These are phyloP conservation scores for Metschnikowia hibisci DNA, from an alignment of 805 yeast species.

Conservation along the genomic window DNA sequence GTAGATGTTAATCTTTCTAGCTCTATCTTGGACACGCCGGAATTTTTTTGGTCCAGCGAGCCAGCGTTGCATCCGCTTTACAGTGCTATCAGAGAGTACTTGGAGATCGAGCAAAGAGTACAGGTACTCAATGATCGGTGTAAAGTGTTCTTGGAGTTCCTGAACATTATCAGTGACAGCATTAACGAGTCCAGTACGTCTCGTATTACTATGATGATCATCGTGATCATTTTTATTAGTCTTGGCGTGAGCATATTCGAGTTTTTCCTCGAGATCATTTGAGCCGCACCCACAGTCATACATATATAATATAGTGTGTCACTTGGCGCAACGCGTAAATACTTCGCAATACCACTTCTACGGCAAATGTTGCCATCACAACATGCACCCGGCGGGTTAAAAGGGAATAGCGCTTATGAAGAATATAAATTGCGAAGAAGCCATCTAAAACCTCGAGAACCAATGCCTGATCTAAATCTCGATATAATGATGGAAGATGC, in stretches of 20 bases:
- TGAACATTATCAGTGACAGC: conserved; percentile 89
- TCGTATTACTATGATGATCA: conserved; percentile 85
- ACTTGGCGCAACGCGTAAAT: neutral
- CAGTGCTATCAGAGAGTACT: conserved; percentile 81
- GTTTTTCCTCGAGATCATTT: conserved; percentile 50
- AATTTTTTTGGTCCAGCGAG: conserved; percentile 91
- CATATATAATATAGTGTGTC: neutral
- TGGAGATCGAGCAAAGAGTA: conserved; percentile 93
- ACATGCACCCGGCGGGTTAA: neutral
- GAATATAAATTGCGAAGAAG: neutral
- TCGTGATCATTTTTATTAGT: conserved; percentile 74
- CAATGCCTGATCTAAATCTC: neutral
- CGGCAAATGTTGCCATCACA: neutral
- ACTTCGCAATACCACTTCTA: neutral
- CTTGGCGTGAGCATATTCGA: conserved; percentile 74
- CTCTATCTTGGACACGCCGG: conserved; percentile 90
- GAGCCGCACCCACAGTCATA: conserved; percentile 1
- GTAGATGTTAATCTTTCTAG: conserved; percentile 92
- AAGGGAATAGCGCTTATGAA: neutral
- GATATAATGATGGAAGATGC: conserved; percentile 42
- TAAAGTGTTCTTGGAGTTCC: conserved; percentile 87
- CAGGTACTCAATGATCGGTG: conserved; percentile 92
- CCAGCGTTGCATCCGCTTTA: conserved; percentile 94
- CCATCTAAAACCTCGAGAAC: neutral
- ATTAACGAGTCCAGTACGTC: conserved; percentile 92